These are phyloP conservation scores for Tylopilus sp. DNA, from an alignment of 768 basidiomycete genomes.

Conservation along the genomic window DNA sequence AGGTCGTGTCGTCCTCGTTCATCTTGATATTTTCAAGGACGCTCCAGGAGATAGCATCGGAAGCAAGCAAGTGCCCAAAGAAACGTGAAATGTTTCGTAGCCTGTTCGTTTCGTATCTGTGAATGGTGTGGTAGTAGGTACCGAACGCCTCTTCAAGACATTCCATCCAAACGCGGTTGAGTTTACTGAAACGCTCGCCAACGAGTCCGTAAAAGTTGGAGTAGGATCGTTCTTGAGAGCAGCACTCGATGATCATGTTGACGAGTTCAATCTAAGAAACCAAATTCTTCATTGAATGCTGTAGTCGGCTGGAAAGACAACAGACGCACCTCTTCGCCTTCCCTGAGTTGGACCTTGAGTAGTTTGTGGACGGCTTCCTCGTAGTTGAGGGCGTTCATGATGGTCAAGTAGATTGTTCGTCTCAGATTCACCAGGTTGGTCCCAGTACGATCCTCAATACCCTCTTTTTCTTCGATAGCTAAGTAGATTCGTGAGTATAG, in stretches of 20 bases:
- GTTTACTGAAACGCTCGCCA: slow-evolving; percentile 94
- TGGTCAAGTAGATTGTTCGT: slow-evolving; percentile 91
- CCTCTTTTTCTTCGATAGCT: slow-evolving; percentile 78
- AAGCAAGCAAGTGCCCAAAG: slow-evolving; percentile 88
- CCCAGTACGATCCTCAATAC: slow-evolving; percentile 91
- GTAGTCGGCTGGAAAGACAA: neutral
- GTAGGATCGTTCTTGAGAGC: slow-evolving; percentile 98
- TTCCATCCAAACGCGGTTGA: slow-evolving; percentile 94
- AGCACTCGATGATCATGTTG: slow-evolving; percentile 99
- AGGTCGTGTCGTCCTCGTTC: slow-evolving; percentile 97
- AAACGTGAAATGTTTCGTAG: slow-evolving; percentile 96
- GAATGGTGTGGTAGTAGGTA: slow-evolving; percentile 93
- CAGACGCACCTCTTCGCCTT: slow-evolving; percentile 84
- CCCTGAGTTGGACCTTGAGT: slow-evolving; percentile 85
- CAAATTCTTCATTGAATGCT: neutral
- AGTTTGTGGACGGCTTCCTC: slow-evolving; percentile 99
- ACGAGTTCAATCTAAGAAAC: slow-evolving; percentile 79
- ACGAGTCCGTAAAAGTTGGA: slow-evolving; percentile 96
- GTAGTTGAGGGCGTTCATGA: slow-evolving; percentile 98
- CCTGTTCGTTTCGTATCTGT: slow-evolving; percentile 98
- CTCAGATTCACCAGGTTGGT: slow-evolving; percentile 95
- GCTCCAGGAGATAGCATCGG: slow-evolving; percentile 88
- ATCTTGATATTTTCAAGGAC: slow-evolving; percentile 82
- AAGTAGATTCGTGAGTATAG: slow-evolving; percentile 10
- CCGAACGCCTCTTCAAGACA: slow-evolving; percentile 82